Conservation (phyloP, 1,284 basidiomycete genomes). For the Coniferiporia weirii region DNA sequence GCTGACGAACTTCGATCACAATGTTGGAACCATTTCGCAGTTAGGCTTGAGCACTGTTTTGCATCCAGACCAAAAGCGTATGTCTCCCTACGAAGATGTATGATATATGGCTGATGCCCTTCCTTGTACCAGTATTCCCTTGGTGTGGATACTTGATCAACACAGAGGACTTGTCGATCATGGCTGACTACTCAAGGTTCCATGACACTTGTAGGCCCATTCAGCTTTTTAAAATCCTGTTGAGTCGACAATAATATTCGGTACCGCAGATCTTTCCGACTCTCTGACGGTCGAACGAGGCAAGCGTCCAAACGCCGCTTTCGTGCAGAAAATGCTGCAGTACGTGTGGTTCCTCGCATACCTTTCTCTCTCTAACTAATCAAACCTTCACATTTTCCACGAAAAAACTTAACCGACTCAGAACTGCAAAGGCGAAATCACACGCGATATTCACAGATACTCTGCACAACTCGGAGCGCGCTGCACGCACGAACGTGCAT, state of each 20-base stretch:
- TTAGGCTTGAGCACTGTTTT: slow-evolving; percentile 11
- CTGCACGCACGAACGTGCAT: slow-evolving; percentile 79
- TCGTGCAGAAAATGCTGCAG: slow-evolving; percentile 67
- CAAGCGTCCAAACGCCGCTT: slow-evolving; percentile 50
- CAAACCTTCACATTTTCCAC: not conserved
- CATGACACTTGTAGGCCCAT: slow-evolving; percentile 46
- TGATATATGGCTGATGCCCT: not conserved
- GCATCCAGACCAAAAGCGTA: slow-evolving; percentile 45
- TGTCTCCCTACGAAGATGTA: slow-evolving; percentile 27
- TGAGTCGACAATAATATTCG: not conserved
- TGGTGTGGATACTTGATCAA: slow-evolving; percentile 88
- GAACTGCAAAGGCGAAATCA: slow-evolving; percentile 60
- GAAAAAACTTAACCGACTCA: slow-evolving; percentile 26
- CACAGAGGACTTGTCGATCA: slow-evolving; percentile 69
- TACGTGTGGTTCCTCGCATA: slow-evolving; percentile 25
- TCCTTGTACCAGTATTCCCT: slow-evolving; percentile 59
- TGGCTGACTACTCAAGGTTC: slow-evolving; percentile 69
- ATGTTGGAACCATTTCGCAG: slow-evolving; percentile 14
- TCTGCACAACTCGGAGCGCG: slow-evolving; percentile 56
- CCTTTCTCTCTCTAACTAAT: not conserved
- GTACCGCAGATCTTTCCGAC: slow-evolving; percentile 44
- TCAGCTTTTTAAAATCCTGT: not conserved
- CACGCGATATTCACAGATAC: slow-evolving; percentile 79
- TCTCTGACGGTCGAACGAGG: slow-evolving; percentile 64
- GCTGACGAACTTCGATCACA: slow-evolving; percentile 73